Conservation (phyloP, 306 rosid genomes). For the Quercus variabilis region DNA sequence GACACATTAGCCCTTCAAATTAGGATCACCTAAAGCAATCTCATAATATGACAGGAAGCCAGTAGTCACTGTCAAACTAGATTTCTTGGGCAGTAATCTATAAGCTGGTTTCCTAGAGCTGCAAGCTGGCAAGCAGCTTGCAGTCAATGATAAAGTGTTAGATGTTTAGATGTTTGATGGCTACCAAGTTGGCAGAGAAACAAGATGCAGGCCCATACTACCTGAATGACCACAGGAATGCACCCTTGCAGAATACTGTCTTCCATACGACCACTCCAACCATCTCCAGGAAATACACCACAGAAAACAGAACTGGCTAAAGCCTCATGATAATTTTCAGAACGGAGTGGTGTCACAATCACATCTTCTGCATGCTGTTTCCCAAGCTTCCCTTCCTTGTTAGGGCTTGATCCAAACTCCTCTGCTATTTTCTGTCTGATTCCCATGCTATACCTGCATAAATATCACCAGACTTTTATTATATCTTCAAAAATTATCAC, state of each 20-base stretch:
- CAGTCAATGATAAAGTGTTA: background rate
- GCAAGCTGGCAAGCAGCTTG: background rate
- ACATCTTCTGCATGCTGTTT: conserved; percentile 75
- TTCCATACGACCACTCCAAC: conserved; percentile 97
- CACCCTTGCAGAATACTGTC: conserved; percentile 91
- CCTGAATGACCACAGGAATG: conserved; percentile 92
- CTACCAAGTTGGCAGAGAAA: background rate
- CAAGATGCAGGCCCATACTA: conserved; percentile 12
- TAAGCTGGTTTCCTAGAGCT: background rate
- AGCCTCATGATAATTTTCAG: conserved; percentile 58
- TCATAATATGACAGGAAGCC: background rate
- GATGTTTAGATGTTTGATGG: background rate
- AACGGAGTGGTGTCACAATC: conserved; percentile 59
- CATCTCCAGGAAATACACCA: conserved; percentile 88
- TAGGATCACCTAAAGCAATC: background rate
- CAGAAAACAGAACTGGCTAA: conserved; percentile 78
- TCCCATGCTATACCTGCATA: conserved; percentile 87
- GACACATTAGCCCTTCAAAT: background rate
- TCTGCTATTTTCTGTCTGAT: conserved; percentile 81
- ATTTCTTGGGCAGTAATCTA: background rate
- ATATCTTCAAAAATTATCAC: conserved; percentile 14
- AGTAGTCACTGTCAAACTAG: background rate
- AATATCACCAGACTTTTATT: conserved; percentile 1
- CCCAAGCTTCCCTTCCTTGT: conserved; percentile 80
- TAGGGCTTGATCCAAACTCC: conserved; percentile 79